Conservation (phyloP, 1,284 basidiomycete genomes). For the Fomitopsis palustris region DNA sequence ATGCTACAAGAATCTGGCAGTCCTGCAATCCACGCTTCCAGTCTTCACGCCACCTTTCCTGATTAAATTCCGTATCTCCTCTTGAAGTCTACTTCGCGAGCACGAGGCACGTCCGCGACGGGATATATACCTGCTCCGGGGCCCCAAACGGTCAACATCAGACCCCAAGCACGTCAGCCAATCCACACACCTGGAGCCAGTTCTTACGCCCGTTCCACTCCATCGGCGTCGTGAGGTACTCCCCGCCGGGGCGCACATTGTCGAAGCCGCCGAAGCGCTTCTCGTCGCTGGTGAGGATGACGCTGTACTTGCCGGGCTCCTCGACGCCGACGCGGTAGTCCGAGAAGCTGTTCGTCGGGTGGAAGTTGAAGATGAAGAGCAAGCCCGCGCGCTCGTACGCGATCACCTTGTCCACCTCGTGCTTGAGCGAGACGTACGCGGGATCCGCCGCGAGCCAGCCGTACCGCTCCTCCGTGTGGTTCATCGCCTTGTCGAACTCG, state of each 20-base stretch:
- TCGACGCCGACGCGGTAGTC: constrained; percentile 95
- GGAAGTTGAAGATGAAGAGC: constrained; percentile 97
- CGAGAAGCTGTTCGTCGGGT: constrained; percentile 82
- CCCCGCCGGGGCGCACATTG: constrained; percentile 64
- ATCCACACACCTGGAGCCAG: constrained; percentile 73
- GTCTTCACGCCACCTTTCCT: background rate
- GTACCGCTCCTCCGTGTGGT: constrained; percentile 75
- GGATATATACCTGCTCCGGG: constrained; percentile 67
- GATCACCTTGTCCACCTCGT: constrained; percentile 90
- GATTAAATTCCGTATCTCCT: background rate
- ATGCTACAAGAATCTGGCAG: background rate
- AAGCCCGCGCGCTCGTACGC: constrained; percentile 92
- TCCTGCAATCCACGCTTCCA: background rate
- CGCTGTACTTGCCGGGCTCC: constrained; percentile 80
- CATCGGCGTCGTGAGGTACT: constrained; percentile 81
- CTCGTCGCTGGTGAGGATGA: constrained; percentile 85
- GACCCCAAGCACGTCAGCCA: background rate
- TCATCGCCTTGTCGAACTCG: constrained; percentile 94
- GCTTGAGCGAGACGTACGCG: constrained; percentile 91
- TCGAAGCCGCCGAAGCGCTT: constrained; percentile 87
- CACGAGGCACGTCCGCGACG: constrained; percentile 72
- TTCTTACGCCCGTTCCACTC: constrained; percentile 93
- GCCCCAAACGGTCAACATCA: background rate
- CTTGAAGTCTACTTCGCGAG: constrained; percentile 43
- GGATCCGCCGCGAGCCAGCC: constrained; percentile 86